Percentiles rank a stretch among this genome's conserved stretches.
Conservation (phyloP, 106 monocot genomes). For the Dendrobium huoshanense region DNA sequence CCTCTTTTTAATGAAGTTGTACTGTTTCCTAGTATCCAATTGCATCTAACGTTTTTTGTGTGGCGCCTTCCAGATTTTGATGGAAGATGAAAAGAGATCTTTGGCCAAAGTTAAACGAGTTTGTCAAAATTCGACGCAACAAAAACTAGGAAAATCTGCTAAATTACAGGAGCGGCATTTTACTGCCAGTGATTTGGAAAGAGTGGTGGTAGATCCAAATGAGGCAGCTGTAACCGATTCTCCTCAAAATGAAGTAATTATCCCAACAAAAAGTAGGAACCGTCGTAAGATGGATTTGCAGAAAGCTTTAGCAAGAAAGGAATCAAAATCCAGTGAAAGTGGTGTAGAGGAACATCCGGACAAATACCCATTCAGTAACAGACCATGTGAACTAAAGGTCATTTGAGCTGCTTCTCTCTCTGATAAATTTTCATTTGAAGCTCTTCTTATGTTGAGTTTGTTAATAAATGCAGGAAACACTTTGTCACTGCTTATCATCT, state of each 20-base stretch:
- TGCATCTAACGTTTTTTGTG: background rate
- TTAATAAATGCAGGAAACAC: slow-evolving; percentile 46
- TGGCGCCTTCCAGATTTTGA: background rate
- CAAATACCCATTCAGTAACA: slow-evolving; percentile 23
- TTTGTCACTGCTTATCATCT: slow-evolving; percentile 66
- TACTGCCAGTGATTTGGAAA: slow-evolving; percentile 33
- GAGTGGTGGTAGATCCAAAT: slow-evolving; percentile 17
- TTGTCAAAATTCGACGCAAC: slow-evolving; percentile 29
- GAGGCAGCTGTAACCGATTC: slow-evolving; percentile 30
- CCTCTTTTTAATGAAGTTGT: background rate
- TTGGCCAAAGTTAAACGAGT: slow-evolving; percentile 41
- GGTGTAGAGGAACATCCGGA: slow-evolving; percentile 32
- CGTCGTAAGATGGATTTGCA: slow-evolving; percentile 53
- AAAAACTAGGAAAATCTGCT: slow-evolving; percentile 40
- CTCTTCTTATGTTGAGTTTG: background rate
- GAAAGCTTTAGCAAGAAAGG: slow-evolving; percentile 45
- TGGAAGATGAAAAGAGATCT: slow-evolving; percentile 59
- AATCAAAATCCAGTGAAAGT: slow-evolving; percentile 40
- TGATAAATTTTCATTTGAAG: background rate
- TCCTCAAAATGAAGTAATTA: slow-evolving; percentile 17
- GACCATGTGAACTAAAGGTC: slow-evolving; percentile 44
- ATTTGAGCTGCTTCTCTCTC: background rate
- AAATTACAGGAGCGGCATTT: slow-evolving; percentile 41
- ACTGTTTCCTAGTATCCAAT: background rate
- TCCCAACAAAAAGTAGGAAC: slow-evolving; percentile 30